Evolutionary conservation across 257 asterid species (phyloP).

Genomic region (Solanum dulcamara): DNA sequence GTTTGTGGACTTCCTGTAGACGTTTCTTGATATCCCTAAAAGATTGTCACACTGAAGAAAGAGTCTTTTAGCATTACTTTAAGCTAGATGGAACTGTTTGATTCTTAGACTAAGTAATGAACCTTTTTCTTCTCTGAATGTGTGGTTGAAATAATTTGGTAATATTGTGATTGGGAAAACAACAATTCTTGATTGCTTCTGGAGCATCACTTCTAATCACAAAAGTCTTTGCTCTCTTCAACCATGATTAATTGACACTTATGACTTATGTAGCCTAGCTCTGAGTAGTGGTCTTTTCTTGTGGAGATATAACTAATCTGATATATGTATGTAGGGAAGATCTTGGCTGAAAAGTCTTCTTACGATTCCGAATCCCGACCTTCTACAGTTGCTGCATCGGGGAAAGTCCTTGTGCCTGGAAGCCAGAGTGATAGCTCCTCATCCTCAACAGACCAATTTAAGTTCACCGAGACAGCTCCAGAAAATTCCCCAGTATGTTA

Average conservation of each 20-base stretch:
- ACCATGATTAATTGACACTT: neutral
- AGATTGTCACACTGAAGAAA: neutral
- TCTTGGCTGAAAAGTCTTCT: conserved; percentile 41
- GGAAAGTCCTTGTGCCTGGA: conserved; percentile 79
- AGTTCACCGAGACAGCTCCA: conserved; percentile 26
- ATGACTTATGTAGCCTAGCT: neutral
- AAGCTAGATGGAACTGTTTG: neutral
- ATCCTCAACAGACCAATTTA: conserved; percentile 26
- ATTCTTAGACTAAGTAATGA: neutral
- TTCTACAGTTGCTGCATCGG: conserved; percentile 51
- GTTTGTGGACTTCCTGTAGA: neutral
- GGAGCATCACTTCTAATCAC: neutral
- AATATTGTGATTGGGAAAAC: neutral
- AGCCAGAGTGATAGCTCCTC: conserved; percentile 35
- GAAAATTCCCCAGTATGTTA: conserved; percentile 47
- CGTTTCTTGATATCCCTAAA: neutral
- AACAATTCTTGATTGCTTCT: neutral
- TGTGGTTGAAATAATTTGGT: neutral
- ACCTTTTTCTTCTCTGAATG: neutral
- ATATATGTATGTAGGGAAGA: conserved; percentile 53
- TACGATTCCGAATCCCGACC: conserved; percentile 42
- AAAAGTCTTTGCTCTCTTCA: neutral
- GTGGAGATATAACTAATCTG: conserved; percentile 7
- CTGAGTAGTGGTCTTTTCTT: neutral
- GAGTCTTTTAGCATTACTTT: neutral